Evolutionary conservation across 345 rosid species (phyloP).

Genomic region (Eucalyptus pauciflora): DNA sequence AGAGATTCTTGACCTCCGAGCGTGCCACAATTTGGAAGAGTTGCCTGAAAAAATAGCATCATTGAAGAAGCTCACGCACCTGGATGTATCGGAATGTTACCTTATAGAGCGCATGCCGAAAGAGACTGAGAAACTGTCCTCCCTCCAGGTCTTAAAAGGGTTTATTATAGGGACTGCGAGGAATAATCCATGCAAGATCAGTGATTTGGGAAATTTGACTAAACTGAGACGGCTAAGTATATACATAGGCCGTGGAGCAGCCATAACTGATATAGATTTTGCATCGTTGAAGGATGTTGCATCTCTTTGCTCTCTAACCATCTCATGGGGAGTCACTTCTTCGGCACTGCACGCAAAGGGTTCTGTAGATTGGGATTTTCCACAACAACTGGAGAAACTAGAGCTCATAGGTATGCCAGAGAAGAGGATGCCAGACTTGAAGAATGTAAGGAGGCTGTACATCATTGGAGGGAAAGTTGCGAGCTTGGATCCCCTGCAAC

Average conservation of each 20-base stretch:
- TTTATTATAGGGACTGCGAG: slow-evolving; percentile 3
- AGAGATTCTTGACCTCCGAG: slow-evolving; percentile 19
- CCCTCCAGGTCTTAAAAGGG: slow-evolving; percentile 19
- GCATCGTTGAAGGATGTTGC: neutral
- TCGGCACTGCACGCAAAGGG: neutral
- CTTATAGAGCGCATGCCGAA: slow-evolving; percentile 20
- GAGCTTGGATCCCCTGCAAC: neutral
- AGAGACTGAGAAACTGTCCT: neutral
- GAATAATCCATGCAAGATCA: neutral
- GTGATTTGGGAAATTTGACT: neutral
- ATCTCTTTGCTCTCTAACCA: neutral
- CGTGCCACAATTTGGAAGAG: slow-evolving; percentile 22
- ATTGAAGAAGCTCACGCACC: slow-evolving; percentile 7
- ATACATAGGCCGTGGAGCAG: neutral
- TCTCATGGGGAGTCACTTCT: slow-evolving; percentile 1
- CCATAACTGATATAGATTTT: slow-evolving; percentile 20
- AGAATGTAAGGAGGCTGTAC: neutral
- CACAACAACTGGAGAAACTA: neutral
- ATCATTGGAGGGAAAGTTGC: neutral
- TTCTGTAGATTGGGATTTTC: neutral
- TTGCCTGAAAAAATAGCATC: slow-evolving; percentile 11
- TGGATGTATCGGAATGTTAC: slow-evolving; percentile 25
- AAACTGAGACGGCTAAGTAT: neutral
- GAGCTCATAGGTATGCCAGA: neutral
- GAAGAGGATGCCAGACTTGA: neutral